Evolutionary conservation across 345 rosid genomes (phyloP), one percentile per base, ranked within the genome.

Genomic region (Anastatica hierochuntica): DNA sequence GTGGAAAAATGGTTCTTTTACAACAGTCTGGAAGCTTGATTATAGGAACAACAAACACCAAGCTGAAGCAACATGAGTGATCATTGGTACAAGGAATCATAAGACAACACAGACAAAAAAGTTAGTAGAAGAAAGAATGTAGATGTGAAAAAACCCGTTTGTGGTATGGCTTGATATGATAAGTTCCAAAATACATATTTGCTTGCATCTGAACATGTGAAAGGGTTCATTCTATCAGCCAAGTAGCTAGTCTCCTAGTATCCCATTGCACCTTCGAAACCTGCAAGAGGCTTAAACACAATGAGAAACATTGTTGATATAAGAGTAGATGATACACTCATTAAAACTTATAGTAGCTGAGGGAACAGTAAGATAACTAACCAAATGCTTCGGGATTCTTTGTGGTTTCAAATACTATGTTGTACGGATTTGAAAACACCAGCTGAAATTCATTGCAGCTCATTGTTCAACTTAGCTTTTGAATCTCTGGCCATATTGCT

Each of bases 161-260:
- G n/a, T n/a, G n/a, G n/a, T n/a, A n/a, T n/a, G n/a, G n/a, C n/a
- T n/a, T n/a, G n/a, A n/a, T n/a, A n/a, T n/a, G n/a, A n/a, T n/a
- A n/a, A n/a, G n/a, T n/a, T n/a, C n/a, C n/a, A n/a, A n/a, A n/a
- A n/a, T n/a, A n/a, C n/a, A n/a, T 67, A 69, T 29, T 48, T 58
- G 40, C 60, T 67, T 41, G 77, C 78, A 19, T 78, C 68, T 23
- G 66, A 62, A 34, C 80, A 72, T 21, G 84, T 74, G 26, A 78
- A 56, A 10, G 68, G 73, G 47, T 62, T 69, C 33, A 8, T 52
- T 47, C 34, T 58, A 40, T 61, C 20, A 36, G 74, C 78, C 76
- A 64, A 5, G 73, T 68, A 77, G 33, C 78, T 52, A 79, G 75
- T 60, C 82, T 79, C 85, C 44, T 67, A n/a, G n/a, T n/a, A n/a